Evolutionary conservation across 495 filamentous ascomycete species (phyloP).

Genomic region (Trichoderma erinaceum): DNA sequence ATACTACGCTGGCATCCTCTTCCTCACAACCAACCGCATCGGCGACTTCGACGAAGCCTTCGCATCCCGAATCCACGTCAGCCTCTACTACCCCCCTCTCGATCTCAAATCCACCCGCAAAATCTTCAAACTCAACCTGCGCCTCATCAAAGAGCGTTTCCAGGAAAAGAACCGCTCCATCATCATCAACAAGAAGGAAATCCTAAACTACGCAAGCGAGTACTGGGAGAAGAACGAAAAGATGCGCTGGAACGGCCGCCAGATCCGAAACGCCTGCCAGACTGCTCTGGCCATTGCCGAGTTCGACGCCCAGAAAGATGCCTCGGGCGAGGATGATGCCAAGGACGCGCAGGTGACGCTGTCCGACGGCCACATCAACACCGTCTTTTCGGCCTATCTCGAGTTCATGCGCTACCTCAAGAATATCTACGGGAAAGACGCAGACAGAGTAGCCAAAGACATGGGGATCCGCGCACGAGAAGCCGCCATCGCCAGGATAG

Average conservation of each 20-base stretch:
- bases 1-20: slow-evolving; percentile 53
- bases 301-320: slow-evolving; percentile 12
- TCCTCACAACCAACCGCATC: slow-evolving; percentile 51
- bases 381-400: background rate
- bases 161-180: background rate
- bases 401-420: slow-evolving; percentile 1
- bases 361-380: background rate
- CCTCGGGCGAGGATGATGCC: background rate
- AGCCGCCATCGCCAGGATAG: background rate
- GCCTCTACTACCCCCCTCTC: slow-evolving; percentile 39
- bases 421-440: background rate
- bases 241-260: slow-evolving; percentile 38
- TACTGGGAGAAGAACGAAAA: slow-evolving; percentile 21
- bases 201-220: slow-evolving; percentile 20
- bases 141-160: slow-evolving; percentile 16
- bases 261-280: slow-evolving; percentile 41
- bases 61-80: slow-evolving; percentile 45
- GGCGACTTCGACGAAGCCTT: slow-evolving; percentile 50
- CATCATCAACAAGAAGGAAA: slow-evolving; percentile 14
- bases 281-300: slow-evolving; percentile 33
- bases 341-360: background rate
- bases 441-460: background rate
- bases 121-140: slow-evolving; percentile 18
- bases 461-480: background rate
- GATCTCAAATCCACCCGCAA: slow-evolving; percentile 16